Evolutionary conservation across 164 flowering plant genomes (phyloP).

Genomic region (Vitis rupestris): DNA sequence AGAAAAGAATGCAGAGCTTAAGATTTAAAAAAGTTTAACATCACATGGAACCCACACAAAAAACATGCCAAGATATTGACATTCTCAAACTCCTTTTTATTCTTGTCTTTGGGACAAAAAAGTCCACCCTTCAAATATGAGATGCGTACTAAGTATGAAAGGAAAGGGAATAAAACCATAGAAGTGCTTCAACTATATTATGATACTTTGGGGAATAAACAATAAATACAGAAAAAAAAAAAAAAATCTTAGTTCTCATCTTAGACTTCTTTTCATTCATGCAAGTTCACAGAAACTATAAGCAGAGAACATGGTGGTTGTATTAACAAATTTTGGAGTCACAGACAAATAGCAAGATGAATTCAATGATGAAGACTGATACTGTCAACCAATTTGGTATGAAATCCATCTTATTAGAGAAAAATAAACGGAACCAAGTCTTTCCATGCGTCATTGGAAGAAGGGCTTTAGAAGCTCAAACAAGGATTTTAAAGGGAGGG

Average conservation of each 20-base stretch:
- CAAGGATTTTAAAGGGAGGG: not conserved
- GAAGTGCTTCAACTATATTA: constrained; percentile 12
- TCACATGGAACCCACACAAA: constrained; percentile 18
- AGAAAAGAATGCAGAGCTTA: constrained; percentile 16
- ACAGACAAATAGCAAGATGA: too few species aligned
- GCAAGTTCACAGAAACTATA: constrained; percentile 3
- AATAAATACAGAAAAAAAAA: not conserved
- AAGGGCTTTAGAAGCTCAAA: constrained; percentile 1
- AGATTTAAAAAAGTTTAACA: constrained; percentile 10
- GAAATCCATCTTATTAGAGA: not conserved
- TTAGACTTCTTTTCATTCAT: not conserved
- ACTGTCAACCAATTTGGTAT: not conserved
- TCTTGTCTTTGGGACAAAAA: constrained; percentile 13
- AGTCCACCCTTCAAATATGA: constrained; percentile 15
- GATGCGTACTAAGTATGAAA: constrained; percentile 20
- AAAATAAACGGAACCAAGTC: not conserved
- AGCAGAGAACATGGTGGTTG: not conserved
- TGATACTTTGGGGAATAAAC: constrained; percentile 16
- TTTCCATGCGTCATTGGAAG: not conserved
- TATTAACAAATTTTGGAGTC: not conserved
- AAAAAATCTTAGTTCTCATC: constrained; percentile 7
- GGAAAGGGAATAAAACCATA: not conserved
- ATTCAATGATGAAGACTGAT: not conserved
- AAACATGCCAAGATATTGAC: constrained; percentile 34
- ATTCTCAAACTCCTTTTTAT: constrained; percentile 23